Conservation (phyloP, 2,329 filamentous ascomycete species). For the Orbilia oligospora region DNA sequence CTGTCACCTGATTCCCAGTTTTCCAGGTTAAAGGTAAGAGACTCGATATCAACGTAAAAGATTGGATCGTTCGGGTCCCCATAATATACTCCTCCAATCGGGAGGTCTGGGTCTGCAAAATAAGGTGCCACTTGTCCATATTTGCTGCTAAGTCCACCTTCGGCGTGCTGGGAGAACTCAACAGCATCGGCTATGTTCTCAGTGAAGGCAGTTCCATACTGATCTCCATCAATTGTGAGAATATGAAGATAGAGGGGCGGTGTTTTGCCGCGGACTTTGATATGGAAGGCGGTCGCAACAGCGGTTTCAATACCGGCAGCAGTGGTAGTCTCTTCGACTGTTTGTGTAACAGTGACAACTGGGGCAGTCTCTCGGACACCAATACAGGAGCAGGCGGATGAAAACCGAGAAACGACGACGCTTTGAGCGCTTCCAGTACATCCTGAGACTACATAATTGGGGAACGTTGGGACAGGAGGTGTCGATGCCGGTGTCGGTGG, state of each 20-base stretch:
- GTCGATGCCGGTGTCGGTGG: no score
- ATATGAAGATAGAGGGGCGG: background rate
- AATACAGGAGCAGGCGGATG: constrained; percentile 11
- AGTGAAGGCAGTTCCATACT: background rate
- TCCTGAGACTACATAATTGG: no score
- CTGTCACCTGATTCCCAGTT: no score
- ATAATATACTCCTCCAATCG: no score
- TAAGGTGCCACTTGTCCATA: background rate
- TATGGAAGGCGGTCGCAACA: background rate
- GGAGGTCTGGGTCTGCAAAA: background rate
- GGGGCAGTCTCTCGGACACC: background rate
- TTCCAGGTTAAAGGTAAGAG: no score
- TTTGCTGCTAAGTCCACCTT: background rate
- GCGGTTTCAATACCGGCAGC: background rate
- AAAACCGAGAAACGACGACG: background rate
- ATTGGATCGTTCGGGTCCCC: no score
- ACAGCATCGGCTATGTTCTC: background rate
- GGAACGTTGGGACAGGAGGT: background rate
- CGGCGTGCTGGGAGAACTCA: background rate
- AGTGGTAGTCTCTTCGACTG: background rate
- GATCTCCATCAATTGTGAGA: background rate
- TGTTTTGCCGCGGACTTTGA: background rate
- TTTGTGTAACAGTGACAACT: background rate
- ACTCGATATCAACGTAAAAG: no score
- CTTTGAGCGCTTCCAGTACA: no score